phyloP scores from a whole-genome alignment of 768 basidiomycete species.

The Leccinum barrowsii region DNA sequence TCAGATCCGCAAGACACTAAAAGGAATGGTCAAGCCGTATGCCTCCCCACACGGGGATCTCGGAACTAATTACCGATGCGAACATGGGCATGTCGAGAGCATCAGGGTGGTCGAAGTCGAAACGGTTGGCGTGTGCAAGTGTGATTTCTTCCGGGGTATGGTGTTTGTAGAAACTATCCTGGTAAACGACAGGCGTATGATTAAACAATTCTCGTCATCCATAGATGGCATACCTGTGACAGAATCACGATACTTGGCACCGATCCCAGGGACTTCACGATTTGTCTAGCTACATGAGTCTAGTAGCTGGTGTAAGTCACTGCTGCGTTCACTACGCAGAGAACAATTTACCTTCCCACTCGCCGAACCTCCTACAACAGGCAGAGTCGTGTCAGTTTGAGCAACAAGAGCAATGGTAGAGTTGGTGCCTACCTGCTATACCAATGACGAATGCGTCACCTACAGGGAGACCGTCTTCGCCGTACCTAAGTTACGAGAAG shows the following conservation, averaged over 20 bases:
- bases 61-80: constrained; percentile 52
- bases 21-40: neutral
- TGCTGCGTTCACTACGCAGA: neutral
- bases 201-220: neutral
- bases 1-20: constrained; percentile 84
- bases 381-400: neutral
- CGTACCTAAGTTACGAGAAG: constrained; percentile 55
- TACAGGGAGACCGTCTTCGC: constrained; percentile 64
- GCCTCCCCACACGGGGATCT: neutral
- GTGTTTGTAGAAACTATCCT: constrained; percentile 93
- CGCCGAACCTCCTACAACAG: constrained; percentile 67
- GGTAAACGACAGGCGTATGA: constrained; percentile 1
- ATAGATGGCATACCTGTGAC: constrained; percentile 57
- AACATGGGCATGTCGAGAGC: constrained; percentile 91
- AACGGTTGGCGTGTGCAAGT: constrained; percentile 75
- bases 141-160: constrained; percentile 76
- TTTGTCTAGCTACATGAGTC: constrained; percentile 85
- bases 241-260: constrained; percentile 88
- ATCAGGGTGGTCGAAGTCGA: constrained; percentile 91
- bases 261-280: constrained; percentile 75
- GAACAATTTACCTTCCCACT: constrained; percentile 71
- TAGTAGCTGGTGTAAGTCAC: constrained; percentile 25
- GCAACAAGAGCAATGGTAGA: neutral
- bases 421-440: constrained; percentile 61
- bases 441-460: constrained; percentile 81